phyloP scores from a whole-genome alignment of 306 rosid genomes.

The Rubus parviflorus region DNA sequence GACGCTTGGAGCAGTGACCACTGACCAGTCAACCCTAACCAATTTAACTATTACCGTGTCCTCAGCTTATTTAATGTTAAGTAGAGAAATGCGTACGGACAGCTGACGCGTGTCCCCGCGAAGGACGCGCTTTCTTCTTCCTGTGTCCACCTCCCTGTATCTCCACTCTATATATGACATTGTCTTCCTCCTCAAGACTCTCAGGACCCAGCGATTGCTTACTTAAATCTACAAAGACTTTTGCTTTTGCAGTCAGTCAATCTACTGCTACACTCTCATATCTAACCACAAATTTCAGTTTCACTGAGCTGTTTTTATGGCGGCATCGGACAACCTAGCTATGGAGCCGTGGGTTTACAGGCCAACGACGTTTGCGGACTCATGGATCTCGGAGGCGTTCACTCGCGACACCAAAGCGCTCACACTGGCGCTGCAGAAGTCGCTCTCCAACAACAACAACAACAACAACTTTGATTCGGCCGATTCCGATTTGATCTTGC shows the following conservation, averaged over 20 bases:
- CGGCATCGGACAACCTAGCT: constrained; percentile 51
- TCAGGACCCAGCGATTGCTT: not conserved
- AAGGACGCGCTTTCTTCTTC: constrained; percentile 75
- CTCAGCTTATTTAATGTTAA: not conserved
- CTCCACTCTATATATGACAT: not conserved
- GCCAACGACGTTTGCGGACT: constrained; percentile 33
- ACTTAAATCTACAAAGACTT: not conserved
- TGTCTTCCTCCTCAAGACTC: not conserved
- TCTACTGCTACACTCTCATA: not conserved
- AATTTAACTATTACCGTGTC: not conserved
- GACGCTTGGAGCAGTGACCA: not conserved
- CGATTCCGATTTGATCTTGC: constrained; percentile 24
- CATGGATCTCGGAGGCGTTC: constrained; percentile 55
- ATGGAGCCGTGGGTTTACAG: constrained; percentile 56
- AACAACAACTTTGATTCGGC: not conserved
- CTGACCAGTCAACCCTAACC: constrained; percentile 10
- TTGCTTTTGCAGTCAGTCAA: not conserved
- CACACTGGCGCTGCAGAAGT: constrained; percentile 61
- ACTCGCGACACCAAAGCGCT: constrained; percentile 54
- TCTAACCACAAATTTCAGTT: too few species aligned
- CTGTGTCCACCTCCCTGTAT: constrained; percentile 53
- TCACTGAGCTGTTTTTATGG: constrained; percentile 27
- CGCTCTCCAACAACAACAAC: constrained; percentile 33
- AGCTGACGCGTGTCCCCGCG: constrained; percentile 65
- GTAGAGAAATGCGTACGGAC: constrained; percentile 35